phyloP scores from a whole-genome alignment of 139 green algal species.

The Desmodesmus armatus region DNA sequence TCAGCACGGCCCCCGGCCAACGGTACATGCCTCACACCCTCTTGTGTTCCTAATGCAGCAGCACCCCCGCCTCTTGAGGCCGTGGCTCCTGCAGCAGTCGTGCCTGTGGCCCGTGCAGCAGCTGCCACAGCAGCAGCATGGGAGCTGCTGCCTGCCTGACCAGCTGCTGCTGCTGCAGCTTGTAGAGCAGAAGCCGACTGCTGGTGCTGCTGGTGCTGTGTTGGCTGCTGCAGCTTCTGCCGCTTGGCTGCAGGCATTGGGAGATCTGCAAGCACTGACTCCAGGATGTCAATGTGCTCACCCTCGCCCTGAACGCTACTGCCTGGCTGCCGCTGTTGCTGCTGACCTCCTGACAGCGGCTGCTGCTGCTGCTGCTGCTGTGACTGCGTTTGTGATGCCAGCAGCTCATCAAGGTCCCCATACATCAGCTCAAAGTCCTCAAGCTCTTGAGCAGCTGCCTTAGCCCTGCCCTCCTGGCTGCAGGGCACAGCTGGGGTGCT shows the following conservation, averaged over 20 bases:
- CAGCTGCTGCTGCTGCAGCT: slow-evolving; percentile 5
- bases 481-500: not conserved
- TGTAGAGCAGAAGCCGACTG: not conserved
- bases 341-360: not conserved
- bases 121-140: not conserved
- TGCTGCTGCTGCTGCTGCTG: slow-evolving; percentile 42
- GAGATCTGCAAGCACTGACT: too few relatives aligned
- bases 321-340: not conserved
- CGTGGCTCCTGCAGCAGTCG: too few relatives aligned
- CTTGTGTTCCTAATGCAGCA: slow-evolving; percentile 2
- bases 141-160: too few relatives aligned
- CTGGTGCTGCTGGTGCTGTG: not conserved
- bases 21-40: not conserved
- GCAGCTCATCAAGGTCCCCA: slow-evolving; percentile 5
- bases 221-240: slow-evolving; percentile 18
- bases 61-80: not conserved
- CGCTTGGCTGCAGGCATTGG: not conserved
- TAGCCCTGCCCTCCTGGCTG: slow-evolving; percentile 24
- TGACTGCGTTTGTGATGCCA: not conserved
- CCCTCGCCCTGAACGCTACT: too few relatives aligned
- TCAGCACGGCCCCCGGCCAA: slow-evolving; percentile 45
- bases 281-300: too few relatives aligned
- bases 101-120: too few relatives aligned
- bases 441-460: slow-evolving; percentile 3
- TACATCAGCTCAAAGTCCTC: slow-evolving; percentile 35